Evolutionary conservation across 192 early-diverging fungal species (phyloP).

Genomic region (Podila horticola): DNA sequence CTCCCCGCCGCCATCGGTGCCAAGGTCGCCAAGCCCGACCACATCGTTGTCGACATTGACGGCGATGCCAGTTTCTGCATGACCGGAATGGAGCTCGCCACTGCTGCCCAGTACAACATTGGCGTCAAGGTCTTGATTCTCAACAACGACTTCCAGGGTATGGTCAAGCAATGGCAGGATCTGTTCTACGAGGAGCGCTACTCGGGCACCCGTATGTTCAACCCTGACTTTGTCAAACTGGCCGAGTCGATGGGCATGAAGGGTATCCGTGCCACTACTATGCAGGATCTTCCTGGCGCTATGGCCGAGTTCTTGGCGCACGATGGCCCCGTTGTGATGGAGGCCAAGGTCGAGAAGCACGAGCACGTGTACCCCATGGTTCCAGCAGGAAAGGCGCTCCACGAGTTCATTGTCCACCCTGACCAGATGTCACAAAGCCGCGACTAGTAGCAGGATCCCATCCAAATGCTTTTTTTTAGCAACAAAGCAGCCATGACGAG

Average conservation of each 20-base stretch:
- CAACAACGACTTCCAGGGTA: constrained; percentile 99
- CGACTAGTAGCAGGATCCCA: constrained; percentile 5
- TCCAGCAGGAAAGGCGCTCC: constrained; percentile 90
- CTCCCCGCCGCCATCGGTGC: constrained; percentile 96
- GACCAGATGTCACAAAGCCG: constrained; percentile 22
- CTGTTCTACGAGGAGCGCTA: constrained; percentile 98
- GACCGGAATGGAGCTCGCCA: constrained; percentile 98
- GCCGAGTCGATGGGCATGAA: constrained; percentile 94
- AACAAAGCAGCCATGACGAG: too few species aligned
- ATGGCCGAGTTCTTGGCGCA: constrained; percentile 92
- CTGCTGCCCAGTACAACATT: constrained; percentile 97
- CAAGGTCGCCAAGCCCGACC: constrained; percentile 93
- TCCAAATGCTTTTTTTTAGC: too few species aligned
- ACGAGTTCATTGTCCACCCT: constrained; percentile 85
- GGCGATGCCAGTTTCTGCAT: constrained; percentile 99
- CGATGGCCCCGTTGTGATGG: constrained; percentile 91
- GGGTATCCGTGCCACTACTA: constrained; percentile 85
- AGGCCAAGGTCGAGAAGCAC: constrained; percentile 88
- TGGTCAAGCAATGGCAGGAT: constrained; percentile 96
- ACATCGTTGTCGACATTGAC: constrained; percentile 98
- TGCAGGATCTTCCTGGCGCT: constrained; percentile 83
- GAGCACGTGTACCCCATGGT: constrained; percentile 99
- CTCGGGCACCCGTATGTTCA: constrained; percentile 93
- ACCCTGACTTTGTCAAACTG: constrained; percentile 98
- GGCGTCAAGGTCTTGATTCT: constrained; percentile 95